Evolutionary conservation across 2,329 filamentous ascomycete species (phyloP).

Genomic region (Diaporthe sp.): DNA sequence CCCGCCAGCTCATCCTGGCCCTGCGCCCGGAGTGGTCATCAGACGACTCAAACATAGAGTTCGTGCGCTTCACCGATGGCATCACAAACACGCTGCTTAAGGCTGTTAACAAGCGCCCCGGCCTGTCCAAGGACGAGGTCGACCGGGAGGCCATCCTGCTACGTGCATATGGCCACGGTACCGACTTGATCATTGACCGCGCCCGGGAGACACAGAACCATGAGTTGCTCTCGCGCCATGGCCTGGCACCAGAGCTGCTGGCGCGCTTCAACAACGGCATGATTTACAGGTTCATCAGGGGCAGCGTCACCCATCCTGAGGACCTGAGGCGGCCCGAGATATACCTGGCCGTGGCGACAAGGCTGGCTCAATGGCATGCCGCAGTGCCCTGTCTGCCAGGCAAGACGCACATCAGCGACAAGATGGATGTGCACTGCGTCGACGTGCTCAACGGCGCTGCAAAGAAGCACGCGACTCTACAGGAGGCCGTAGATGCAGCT

Average conservation of each 20-base stretch:
- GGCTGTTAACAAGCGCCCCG: constrained; percentile 74
- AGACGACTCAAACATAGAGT: constrained; percentile 74
- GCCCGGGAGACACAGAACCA: constrained; percentile 85
- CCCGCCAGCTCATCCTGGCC: constrained; percentile 80
- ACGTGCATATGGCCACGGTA: constrained; percentile 93
- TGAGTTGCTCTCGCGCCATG: constrained; percentile 84
- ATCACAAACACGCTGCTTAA: constrained; percentile 96
- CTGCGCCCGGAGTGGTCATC: constrained; percentile 84
- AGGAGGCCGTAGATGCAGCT: constrained; percentile 58
- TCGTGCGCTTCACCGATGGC: constrained; percentile 94
- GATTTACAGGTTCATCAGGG: constrained; percentile 90
- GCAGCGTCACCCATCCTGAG: constrained; percentile 80
- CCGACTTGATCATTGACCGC: constrained; percentile 94
- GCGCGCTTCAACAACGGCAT: constrained; percentile 96
- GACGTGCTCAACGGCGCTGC: constrained; percentile 39
- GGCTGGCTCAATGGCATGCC: constrained; percentile 94
- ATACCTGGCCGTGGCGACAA: constrained; percentile 84
- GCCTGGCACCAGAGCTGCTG: constrained; percentile 86
- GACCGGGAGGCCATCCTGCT: constrained; percentile 89
- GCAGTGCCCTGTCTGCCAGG: constrained; percentile 66
- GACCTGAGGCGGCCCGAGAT: constrained; percentile 82
- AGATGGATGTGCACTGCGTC: constrained; percentile 38
- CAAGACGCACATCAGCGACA: constrained; percentile 51
- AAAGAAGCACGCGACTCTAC: constrained; percentile 48
- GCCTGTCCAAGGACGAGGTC: constrained; percentile 78